Evolutionary conservation across 371 early-diverging fungal species (phyloP).

Genomic region (Mortierella sp.): DNA sequence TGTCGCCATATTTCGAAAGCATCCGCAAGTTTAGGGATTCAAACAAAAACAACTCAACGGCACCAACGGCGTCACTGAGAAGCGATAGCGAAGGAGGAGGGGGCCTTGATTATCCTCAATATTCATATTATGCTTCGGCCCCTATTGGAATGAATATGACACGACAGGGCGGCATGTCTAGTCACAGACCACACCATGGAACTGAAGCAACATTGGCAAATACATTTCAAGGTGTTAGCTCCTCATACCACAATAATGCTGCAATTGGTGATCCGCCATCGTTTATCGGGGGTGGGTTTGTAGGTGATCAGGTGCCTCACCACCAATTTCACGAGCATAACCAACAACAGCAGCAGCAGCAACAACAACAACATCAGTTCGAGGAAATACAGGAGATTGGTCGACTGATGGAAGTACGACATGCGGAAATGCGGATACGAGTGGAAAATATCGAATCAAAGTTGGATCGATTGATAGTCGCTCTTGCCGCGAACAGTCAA

Average conservation of each 20-base stretch:
- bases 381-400: constrained; percentile 20
- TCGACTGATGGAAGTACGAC: constrained; percentile 29
- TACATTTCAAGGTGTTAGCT: constrained; percentile 34
- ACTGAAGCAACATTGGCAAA: constrained; percentile 39
- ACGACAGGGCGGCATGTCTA: constrained; percentile 29
- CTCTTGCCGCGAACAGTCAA: constrained; percentile 2
- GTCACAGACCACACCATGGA: constrained; percentile 13
- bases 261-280: constrained; percentile 7
- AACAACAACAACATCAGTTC: constrained; percentile 9
- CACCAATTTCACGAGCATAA: not conserved
- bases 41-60: constrained; percentile 10
- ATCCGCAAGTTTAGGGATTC: constrained; percentile 39
- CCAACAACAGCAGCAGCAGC: constrained; percentile 10
- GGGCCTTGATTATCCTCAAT: constrained; percentile 10
- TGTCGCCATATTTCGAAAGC: constrained; percentile 48
- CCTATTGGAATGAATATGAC: constrained; percentile 22
- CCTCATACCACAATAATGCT: not conserved
- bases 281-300: not conserved
- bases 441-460: constrained; percentile 47
- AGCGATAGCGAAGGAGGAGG: constrained; percentile 2
- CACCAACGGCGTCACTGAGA: constrained; percentile 5
- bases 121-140: constrained; percentile 31
- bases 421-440: constrained; percentile 31
- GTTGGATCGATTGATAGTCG: constrained; percentile 40
- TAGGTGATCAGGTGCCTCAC: constrained; percentile 3